phyloP scores from a whole-genome alignment of 371 early-diverging fungal genomes.

The Mortierella sp. region DNA sequence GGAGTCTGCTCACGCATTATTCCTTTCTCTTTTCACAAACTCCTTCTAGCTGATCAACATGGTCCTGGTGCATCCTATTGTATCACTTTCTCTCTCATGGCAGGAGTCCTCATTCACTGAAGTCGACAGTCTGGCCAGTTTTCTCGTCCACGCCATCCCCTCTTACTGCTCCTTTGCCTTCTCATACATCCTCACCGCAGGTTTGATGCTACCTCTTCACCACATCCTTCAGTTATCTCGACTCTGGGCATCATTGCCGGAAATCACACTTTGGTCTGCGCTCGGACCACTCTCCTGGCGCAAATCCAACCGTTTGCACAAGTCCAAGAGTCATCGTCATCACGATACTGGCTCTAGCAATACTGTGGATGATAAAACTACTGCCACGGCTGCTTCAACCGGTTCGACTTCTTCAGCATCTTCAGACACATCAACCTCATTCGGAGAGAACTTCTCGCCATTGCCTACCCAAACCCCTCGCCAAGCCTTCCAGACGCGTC shows the following conservation, averaged over 20 bases:
- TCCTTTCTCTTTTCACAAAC: not conserved
- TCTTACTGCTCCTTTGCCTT: constrained; percentile 42
- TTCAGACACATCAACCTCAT: not conserved
- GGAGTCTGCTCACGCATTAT: not conserved
- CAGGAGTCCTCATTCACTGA: constrained; percentile 15
- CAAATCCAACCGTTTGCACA: constrained; percentile 18
- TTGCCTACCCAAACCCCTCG: constrained; percentile 39
- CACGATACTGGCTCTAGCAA: not conserved
- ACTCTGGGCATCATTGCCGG: constrained; percentile 32
- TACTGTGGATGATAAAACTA: not conserved
- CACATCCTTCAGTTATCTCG: constrained; percentile 39
- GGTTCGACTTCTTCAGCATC: not conserved
- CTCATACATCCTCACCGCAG: constrained; percentile 27
- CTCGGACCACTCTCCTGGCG: constrained; percentile 43
- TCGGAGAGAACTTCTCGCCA: constrained; percentile 31
- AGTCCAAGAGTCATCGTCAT: not conserved
- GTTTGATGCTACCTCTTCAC: constrained; percentile 21
- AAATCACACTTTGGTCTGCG: constrained; percentile 36
- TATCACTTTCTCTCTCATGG: constrained; percentile 30
- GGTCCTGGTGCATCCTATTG: constrained; percentile 26
- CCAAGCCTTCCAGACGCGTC: constrained; percentile 35
- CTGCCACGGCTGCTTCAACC: not conserved
- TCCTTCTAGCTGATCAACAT: constrained; percentile 23
- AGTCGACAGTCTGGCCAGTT: constrained; percentile 4
- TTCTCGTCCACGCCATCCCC: constrained; percentile 43